Base-by-base conservation (phyloP, 352 stramenopile species). In the Phytophthora hibernalis region DNA sequence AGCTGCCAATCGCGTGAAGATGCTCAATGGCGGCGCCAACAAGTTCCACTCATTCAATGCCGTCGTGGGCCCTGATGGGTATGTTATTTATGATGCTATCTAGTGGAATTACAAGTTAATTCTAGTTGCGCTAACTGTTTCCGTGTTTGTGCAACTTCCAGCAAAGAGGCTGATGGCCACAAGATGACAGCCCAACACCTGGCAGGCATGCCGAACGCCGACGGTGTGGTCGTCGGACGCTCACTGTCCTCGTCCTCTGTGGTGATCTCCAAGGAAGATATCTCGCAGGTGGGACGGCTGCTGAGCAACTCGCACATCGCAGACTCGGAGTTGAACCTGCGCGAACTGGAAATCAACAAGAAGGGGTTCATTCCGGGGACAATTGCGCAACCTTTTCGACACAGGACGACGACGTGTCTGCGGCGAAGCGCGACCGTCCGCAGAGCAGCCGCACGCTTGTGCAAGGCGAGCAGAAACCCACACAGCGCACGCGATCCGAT, bases 41-140 rank as follows among this genome's bases (percentile, higher is more conserved):
- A 89, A 90, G 59, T 91, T 84, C 54, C 85, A 93, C 62, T 93
- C 85, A 24, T 89, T 87, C 44, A 90, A 91, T 59, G 85, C 81
- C 0, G 79, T 82, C 7, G 65, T 91, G 42, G 82, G 79, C 1
- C 65, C 70, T 35, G 61, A 77, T 63, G 65, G 61, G 70, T 79
- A 68, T 44, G 70, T 70, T 38, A 26, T 22, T 2, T 44, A 4
- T 21, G 11, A 5, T 21, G n/a, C 5, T 44, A 5, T 44, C 15
- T 40, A 16, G 33, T 40, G 33, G 11, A n/a, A n/a, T 7, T 31
- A 31, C 9, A 10, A 7, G 26, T 31, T 31, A 31, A 31, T 31
- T 43, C 9, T 31, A 31, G 9, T 31, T 43, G 33, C 50, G 20
- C 49, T 65, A 31, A 60, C 6, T 35, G 16, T 7, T 43, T 52